Conservation (phyloP, 176 grass and related monocot species). For the Alopecurus myosuroides region DNA sequence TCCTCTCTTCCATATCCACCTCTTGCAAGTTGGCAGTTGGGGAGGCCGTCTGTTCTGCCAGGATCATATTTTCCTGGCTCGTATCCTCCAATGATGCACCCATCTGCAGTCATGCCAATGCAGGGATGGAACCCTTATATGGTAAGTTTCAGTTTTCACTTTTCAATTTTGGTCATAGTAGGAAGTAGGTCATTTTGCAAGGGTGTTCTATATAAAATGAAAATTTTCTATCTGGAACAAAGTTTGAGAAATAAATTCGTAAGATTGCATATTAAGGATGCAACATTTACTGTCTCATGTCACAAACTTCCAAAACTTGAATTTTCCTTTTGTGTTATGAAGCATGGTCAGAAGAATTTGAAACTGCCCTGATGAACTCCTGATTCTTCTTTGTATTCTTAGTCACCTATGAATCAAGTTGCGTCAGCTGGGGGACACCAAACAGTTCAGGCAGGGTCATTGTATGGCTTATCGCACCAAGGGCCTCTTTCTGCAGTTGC, state of each 20-base stretch:
- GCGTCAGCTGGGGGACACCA: constrained; percentile 53
- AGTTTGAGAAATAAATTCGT: background rate
- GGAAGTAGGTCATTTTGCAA: background rate
- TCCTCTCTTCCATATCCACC: constrained; percentile 64
- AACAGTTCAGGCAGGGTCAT: constrained; percentile 43
- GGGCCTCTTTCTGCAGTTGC: constrained; percentile 21
- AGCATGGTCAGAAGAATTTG: background rate
- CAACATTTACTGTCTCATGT: background rate
- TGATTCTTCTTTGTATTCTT: constrained; percentile 11
- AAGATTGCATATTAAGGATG: background rate
- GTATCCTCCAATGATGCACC: constrained; percentile 72
- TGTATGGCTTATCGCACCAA: constrained; percentile 58
- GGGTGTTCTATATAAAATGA: background rate
- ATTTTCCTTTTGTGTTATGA: constrained; percentile 2
- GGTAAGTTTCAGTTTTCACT: constrained; percentile 41
- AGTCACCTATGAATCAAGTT: constrained; percentile 54
- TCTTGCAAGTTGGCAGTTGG: constrained; percentile 57
- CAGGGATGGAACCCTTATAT: constrained; percentile 90
- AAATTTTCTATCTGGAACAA: background rate
- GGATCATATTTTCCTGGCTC: constrained; percentile 51
- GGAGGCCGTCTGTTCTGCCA: constrained; percentile 61
- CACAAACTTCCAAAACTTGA: background rate
- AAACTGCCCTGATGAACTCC: background rate
- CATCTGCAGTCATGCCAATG: constrained; percentile 64
- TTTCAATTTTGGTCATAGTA: constrained; percentile 17